Base-by-base conservation (phyloP, 2,329 filamentous ascomycete genomes). In the Exophiala spinifera region DNA sequence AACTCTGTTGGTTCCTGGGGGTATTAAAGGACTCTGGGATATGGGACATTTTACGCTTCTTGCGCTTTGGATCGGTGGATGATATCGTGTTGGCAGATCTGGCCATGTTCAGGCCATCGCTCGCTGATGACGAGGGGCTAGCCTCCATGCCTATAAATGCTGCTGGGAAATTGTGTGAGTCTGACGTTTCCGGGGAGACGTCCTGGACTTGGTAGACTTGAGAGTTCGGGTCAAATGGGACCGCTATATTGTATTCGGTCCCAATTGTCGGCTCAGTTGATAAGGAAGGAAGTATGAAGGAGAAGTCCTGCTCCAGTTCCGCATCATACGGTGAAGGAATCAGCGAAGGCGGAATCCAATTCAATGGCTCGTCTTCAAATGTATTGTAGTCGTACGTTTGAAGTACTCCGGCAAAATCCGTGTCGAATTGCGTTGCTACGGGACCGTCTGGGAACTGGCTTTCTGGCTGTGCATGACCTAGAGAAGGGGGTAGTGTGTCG, bases 181-280 rank as follows among this genome's bases (percentile, higher is more conserved):
- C 55, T 14, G 31, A 14, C 5, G 42, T 20, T 21, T 71, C 2
- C 72, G 85, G 71, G 68, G 82, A 20, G 64, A 69, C 2, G 79
- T 80, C 0, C 62, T 72, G 15, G 15, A 52, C 17, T 17, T 51
- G 49, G 31, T 51, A 61, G 15, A 51, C 23, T 15, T 56, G 46
- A 17, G 34, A 15, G 11, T 44, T 19, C 5, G 48, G n/a, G 23
- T 56, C 53, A 11, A 61, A 15, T 4, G 55, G 45, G 11, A 61
- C 20, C 3, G 56, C 37, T 44, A 56, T 33, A 8, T 17, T 36
- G 49, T 53, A 61, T 20, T 61, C 57, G 4, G 46, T 31, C n/a
- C 45, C 55, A 10, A 60, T 34, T 17, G 49, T 53, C 14, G 58
- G 17, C 7, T 52, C 39, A 7, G 49, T 52, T 2, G 54, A 51